phyloP scores from a whole-genome alignment of 2,329 filamentous ascomycete species.

The Fusarium compactum region DNA sequence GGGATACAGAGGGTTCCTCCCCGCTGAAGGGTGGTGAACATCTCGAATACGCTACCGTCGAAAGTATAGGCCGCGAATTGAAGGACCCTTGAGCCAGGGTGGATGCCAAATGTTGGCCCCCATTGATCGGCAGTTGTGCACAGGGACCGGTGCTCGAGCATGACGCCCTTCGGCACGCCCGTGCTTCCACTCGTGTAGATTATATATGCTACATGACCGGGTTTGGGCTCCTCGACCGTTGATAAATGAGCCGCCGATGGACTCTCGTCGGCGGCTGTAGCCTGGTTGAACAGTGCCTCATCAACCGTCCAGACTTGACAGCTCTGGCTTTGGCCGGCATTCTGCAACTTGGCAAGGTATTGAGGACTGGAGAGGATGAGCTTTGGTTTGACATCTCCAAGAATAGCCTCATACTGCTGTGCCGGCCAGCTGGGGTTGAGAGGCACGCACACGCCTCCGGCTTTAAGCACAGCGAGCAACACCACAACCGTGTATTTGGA shows the following conservation, averaged over 20 bases:
- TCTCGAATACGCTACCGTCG: slow-evolving; percentile 3
- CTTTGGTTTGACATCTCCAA: slow-evolving; percentile 12
- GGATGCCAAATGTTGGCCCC: slow-evolving; percentile 5
- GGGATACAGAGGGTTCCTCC: slow-evolving; percentile 8
- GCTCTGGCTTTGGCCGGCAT: slow-evolving; percentile 4
- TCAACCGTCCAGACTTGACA: slow-evolving; percentile 11
- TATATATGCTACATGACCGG: slow-evolving; percentile 7
- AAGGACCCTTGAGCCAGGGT: slow-evolving; percentile 4
- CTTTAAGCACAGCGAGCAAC: slow-evolving; percentile 16
- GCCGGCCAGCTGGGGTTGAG: slow-evolving; percentile 11
- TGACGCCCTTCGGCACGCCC: slow-evolving; percentile 34
- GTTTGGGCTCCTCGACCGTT: slow-evolving; percentile 9
- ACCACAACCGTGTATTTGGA: slow-evolving; percentile 8
- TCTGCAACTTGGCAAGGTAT: slow-evolving; percentile 9
- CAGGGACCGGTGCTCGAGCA: slow-evolving; percentile 26
- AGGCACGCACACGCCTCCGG: slow-evolving; percentile 14
- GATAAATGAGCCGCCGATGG: slow-evolving; percentile 7
- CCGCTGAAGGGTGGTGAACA: slow-evolving; percentile 5
- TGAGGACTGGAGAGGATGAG: slow-evolving; percentile 15
- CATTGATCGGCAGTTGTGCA: slow-evolving; percentile 12
- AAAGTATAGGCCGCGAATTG: slow-evolving; percentile 10
- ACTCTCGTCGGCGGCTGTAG: slow-evolving; percentile 9
- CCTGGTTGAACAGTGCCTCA: slow-evolving; percentile 9
- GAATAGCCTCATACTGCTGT: slow-evolving; percentile 12
- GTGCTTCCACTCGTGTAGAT: slow-evolving; percentile 37